Evolutionary conservation across 306 rosid species (phyloP).

Genomic region (Trifolium subterraneum): DNA sequence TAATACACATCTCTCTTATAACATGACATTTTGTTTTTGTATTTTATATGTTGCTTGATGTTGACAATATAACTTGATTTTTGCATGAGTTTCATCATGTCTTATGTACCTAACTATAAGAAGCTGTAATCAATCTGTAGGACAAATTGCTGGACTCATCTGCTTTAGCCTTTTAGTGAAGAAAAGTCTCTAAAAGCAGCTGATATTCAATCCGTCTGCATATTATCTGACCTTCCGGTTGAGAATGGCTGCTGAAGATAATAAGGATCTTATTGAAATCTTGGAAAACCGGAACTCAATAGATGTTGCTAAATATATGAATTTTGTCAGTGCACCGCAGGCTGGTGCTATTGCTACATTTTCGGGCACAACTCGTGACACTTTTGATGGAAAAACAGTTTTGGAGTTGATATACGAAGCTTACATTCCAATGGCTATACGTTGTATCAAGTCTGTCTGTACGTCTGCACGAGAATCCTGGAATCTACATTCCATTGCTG

Average conservation of each 20-base stretch:
- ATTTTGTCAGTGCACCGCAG: slow-evolving; percentile 73
- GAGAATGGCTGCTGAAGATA: slow-evolving; percentile 71
- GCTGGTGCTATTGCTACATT: slow-evolving; percentile 94
- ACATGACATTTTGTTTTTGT: not conserved
- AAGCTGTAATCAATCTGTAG: slow-evolving; percentile 31
- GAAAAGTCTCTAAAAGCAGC: slow-evolving; percentile 10
- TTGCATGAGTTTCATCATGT: slow-evolving; percentile 17
- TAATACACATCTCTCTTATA: not conserved
- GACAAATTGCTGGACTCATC: slow-evolving; percentile 11
- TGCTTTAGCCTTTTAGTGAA: slow-evolving; percentile 7
- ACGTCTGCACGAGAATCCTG: slow-evolving; percentile 77
- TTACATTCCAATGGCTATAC: slow-evolving; percentile 85
- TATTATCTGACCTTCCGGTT: not conserved
- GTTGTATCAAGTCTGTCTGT: slow-evolving; percentile 70
- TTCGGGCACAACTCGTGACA: slow-evolving; percentile 86
- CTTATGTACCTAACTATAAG: slow-evolving; percentile 5
- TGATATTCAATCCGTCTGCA: slow-evolving; percentile 2
- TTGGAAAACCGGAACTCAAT: slow-evolving; percentile 59
- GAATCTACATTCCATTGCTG: slow-evolving; percentile 81
- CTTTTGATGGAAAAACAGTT: slow-evolving; percentile 81
- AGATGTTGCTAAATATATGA: slow-evolving; percentile 69
- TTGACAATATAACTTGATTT: slow-evolving; percentile 4
- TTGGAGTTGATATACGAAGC: slow-evolving; percentile 85
- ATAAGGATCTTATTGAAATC: slow-evolving; percentile 69
- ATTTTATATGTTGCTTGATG: not conserved